Base-by-base conservation (phyloP, 352 stramenopile genomes). In the Phytophthora constricta region DNA sequence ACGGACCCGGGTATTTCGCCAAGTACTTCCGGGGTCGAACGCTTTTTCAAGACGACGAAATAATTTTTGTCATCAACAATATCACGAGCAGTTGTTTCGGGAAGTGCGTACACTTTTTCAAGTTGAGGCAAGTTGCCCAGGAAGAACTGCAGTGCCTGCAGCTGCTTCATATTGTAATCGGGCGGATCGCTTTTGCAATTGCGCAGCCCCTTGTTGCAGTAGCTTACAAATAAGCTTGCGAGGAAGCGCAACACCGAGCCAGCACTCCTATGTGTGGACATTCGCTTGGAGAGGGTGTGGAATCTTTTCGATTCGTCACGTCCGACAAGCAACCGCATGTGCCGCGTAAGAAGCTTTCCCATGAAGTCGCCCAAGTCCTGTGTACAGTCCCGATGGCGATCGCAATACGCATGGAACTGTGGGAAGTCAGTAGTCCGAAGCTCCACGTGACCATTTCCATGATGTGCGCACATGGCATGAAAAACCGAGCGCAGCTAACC, bases 131-230 rank as follows among this genome's bases (percentile, higher is more conserved):
- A 59, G 57, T 91, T 72, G 47, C 80, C 79, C 23, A 93, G 62
- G 28, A 93, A 84, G 59, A 91, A 74, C 51, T 92, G 82, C 2
- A 95, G 68, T 22, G 79, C 78, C 43, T 93, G 87, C 11, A 93
- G 51, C 23, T 91, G 79, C n/a, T 80, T 84, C 20, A 84, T 65
- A 31, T 74, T 80, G 62, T 84, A 89, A 42, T 72, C 70, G n/a
- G 79, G 77, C 14, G 80, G 80, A 9, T 85, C 70, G 23, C 27
- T 78, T 56, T 89, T 90, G 33, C 75, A 82, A 13, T 33, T 51
- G 27, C 73, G 68, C 22, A 88, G 48, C 1, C 80, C 80, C 46
- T 90, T 84, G 42, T 86, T 63, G 60, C 80, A 90, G 33, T 84
- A 65, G 2, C 82, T 67, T 34, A 88, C 77, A 13, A 92, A 65